These are phyloP conservation scores for Alliaria petiolata DNA, from an alignment of 345 rosid species.

Conservation along the genomic window DNA sequence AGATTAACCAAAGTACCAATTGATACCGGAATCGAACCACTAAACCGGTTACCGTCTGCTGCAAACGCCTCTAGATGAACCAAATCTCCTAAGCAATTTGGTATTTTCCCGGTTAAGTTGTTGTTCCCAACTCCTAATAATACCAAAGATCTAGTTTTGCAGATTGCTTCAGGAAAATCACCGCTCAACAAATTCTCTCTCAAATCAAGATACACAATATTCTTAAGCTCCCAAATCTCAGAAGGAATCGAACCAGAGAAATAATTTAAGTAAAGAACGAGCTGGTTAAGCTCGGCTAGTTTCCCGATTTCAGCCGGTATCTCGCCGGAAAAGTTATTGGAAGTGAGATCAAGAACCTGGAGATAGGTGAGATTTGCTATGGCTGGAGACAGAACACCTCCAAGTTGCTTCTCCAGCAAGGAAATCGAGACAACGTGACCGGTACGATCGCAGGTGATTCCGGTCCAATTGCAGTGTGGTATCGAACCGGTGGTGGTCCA, in stretches of 20 bases:
- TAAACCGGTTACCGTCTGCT: constrained; percentile 43
- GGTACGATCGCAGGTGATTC: constrained; percentile 54
- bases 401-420: constrained; percentile 59
- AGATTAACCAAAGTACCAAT: constrained; percentile 48
- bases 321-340: constrained; percentile 49
- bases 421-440: constrained; percentile 44
- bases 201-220: constrained; percentile 50
- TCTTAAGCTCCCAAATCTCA: constrained; percentile 53
- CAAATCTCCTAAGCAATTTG: constrained; percentile 57
- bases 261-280: constrained; percentile 47
- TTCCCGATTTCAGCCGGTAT: constrained; percentile 64
- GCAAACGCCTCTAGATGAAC: constrained; percentile 47
- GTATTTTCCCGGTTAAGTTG: constrained; percentile 61
- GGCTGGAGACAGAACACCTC: constrained; percentile 60
- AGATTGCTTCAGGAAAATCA: constrained; percentile 55
- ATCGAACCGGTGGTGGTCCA: constrained; percentile 47
- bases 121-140: constrained; percentile 42
- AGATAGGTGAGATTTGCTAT: constrained; percentile 68
- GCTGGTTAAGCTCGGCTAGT: constrained; percentile 45
- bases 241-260: constrained; percentile 65
- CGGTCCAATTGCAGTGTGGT: constrained; percentile 82
- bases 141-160: constrained; percentile 49
- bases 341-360: constrained; percentile 85
- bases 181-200: constrained; percentile 58
- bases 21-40: constrained; percentile 62